Conservation (phyloP, 2,329 filamentous ascomycete species). For the Colletotrichum higginsianum region DNA sequence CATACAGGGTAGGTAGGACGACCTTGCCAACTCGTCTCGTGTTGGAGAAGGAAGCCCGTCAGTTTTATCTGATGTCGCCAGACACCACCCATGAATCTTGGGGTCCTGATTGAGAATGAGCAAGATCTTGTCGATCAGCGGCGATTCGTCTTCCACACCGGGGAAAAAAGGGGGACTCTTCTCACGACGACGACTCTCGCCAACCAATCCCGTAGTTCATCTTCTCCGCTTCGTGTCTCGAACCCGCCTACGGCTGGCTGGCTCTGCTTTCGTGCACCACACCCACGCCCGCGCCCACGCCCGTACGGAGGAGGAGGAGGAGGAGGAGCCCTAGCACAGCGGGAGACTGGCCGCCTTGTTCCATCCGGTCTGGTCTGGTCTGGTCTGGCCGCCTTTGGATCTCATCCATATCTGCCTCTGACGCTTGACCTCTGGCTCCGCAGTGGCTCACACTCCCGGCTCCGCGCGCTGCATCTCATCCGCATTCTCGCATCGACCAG, state of each 20-base stretch:
- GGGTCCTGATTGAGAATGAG: neutral
- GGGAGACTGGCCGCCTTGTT: constrained; percentile 12
- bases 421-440: constrained; percentile 20
- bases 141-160: neutral
- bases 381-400: constrained; percentile 12
- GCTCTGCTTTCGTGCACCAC: constrained; percentile 2
- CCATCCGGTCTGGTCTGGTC: constrained; percentile 33
- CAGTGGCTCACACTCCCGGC: constrained; percentile 38
- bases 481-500: constrained; percentile 33
- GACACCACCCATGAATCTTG: constrained; percentile 4
- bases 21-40: neutral
- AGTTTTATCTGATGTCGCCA: constrained; percentile 20
- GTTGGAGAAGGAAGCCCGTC: neutral
- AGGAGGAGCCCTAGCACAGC: neutral
- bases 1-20: no score
- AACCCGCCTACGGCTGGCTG: constrained; percentile 13
- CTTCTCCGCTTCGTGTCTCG: constrained; percentile 37
- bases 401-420: constrained; percentile 21
- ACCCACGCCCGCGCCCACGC: neutral
- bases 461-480: constrained; percentile 34
- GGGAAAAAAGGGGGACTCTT: no score
- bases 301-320: constrained; percentile 1
- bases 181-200: neutral
- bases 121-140: constrained; percentile 16
- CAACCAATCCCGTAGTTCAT: neutral